Conservation (phyloP, 306 rosid species). For the Prosopis cineraria region DNA sequence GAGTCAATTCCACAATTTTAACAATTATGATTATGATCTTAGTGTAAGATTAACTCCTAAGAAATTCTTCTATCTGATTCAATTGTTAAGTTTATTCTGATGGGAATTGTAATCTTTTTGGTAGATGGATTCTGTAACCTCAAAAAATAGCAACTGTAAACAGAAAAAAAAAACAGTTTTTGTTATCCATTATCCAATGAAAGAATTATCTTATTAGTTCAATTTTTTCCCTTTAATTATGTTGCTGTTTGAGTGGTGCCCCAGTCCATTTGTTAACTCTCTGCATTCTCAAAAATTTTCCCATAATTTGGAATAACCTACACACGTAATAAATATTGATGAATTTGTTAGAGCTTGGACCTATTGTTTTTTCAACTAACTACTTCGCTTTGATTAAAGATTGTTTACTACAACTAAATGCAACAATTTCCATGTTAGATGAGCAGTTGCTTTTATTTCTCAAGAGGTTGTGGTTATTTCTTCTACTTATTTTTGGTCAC, state of each 20-base stretch:
- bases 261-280: conserved; percentile 15
- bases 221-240: not conserved
- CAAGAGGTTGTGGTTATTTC: conserved; percentile 19
- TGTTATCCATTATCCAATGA: not conserved
- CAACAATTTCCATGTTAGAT: conserved; percentile 16
- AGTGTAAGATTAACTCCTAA: not conserved
- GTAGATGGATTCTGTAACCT: conserved; percentile 14
- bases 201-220: not conserved
- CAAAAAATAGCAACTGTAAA: not conserved
- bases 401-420: conserved; percentile 20
- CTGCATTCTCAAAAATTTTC: not conserved
- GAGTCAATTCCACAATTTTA: not conserved
- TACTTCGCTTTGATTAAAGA: conserved; percentile 2
- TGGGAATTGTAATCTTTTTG: not conserved
- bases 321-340: conserved; percentile 4
- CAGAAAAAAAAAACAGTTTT: not conserved
- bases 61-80: not conserved
- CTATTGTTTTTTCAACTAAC: not conserved
- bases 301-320: not conserved
- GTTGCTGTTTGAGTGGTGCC: not conserved
- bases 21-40: not conserved
- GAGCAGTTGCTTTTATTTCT: conserved; percentile 8
- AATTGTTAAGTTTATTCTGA: conserved; percentile 17
- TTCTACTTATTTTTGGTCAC: conserved; percentile 21
- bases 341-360: conserved; percentile 12